Evolutionary conservation across 495 filamentous ascomycete species (phyloP), one percentile per base, ranked within the genome.

Genomic region (Amphirosellinia nigrospora): DNA sequence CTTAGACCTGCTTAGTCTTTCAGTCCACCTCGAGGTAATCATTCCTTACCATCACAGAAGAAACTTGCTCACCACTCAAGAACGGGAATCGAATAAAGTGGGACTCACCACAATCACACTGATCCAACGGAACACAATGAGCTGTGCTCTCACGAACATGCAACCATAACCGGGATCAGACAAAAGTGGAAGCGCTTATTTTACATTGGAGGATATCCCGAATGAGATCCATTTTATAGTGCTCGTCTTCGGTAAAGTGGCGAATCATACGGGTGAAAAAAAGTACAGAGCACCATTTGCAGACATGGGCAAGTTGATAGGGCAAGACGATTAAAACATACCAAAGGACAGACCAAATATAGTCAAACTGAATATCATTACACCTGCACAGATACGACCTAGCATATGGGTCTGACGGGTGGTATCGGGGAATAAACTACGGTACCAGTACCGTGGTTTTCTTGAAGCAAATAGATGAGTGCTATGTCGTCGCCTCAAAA

Each of bases 21-120:
- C 32, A 36, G 19, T 36, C 32, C 30, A 3, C 23, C 15, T 58
- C 11, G 16, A 55, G 23, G 28, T 6, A 32, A 55, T 58, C 53
- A 36, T 36, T 34, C 55, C 30, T 55, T 23, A 11, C 19, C 50
- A 30, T 60, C 32, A 50, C 19, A 52, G 52, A n/a, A 16, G 23
- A 69, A 69, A 69, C 66, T 69, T 69, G 66, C 66, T 69, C 66
- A 69, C 56, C 38, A 19, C 21, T 15, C 43, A 19, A 34, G 21
- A 8, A 38, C 38, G 26, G 19, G 32, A 30, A 11, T 26, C 45
- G 16, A 32, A 53, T 32, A 50, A 55, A 53, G 66, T 69, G 66
- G 58, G 45, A 62, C 66, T 21, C 55, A 13, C 48, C 48, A 32
- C 9, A 30, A 36, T 6, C 21, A 53, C 16, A 5, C 43, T 34